Evolutionary conservation across 164 flowering plant species (phyloP), one percentile per base, ranked within the genome.

Genomic region (Vitis amurensis): DNA sequence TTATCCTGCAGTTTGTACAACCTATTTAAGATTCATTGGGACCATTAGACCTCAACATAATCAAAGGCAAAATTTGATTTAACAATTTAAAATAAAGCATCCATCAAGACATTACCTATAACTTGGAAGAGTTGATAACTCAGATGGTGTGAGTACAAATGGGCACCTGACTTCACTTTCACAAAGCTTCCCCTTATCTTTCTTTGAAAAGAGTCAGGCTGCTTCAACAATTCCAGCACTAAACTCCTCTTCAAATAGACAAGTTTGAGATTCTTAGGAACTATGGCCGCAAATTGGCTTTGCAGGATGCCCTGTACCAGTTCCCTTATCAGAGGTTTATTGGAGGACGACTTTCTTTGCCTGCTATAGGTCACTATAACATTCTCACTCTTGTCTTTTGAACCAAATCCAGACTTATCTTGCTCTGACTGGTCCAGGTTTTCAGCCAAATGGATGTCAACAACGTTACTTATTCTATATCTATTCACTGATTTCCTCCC

Each of bases 131-230:
- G 87, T 79, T 74, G 88, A 37, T 37, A 37, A 37, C 7, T 37
- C 44, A 6, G 44, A 37, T 4, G 7, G 44, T 37, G 71, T 84
- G 82, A 71, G 81, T 73, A 74, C 30, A 55, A 37, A 55, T 59
- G 78, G 64, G 84, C 86, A 67, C 79, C 89, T 15, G 81, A 64
- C 72, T 87, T 91, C 30, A 90, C 78, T 73, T 88, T 77, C 59
- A 91, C 89, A 75, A 90, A 84, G 75, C 91, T 79, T 63, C 88
- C 96, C 1, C 77, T 63, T 49, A 94, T 77, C 74, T 85, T 94
- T 11, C 60, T 78, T 62, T 84, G 84, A 77, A 89, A 85, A 27
- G 79, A 78, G 23, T 83, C 91, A 10, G 77, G 82, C 17, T 67
- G 37, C 77, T 82, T 81, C 59, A 76, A 67, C 4, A 94, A 72